Percentiles rank a stretch among this genome's conserved stretches.
Evolutionary conservation across 345 rosid genomes (phyloP).

Genomic region (Laguncularia racemosa): DNA sequence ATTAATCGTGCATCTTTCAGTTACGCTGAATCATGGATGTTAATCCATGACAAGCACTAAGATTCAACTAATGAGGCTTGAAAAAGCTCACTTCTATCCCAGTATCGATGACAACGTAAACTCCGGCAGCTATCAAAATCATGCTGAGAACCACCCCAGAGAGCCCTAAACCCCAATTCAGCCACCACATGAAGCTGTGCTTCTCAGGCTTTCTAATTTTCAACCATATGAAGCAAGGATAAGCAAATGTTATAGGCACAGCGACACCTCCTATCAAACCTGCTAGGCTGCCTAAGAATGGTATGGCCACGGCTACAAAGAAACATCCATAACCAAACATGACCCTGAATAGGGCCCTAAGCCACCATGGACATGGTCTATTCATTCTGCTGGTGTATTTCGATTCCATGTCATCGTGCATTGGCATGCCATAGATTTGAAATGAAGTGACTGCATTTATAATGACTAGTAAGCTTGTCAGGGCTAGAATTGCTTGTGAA

Average conservation of each 20-base stretch:
- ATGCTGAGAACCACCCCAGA: conserved; percentile 7
- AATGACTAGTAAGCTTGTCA: conserved; percentile 14
- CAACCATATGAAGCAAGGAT: conserved; percentile 19
- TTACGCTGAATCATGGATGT: background rate
- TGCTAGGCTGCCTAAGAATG: conserved; percentile 16
- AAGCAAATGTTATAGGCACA: conserved; percentile 15
- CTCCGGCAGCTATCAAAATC: conserved; percentile 10
- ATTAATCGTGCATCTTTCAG: background rate
- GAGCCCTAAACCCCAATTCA: conserved; percentile 15
- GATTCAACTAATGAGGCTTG: conserved; percentile 9
- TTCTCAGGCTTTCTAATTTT: conserved; percentile 15
- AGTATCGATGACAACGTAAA: conserved; percentile 13
- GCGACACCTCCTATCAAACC: conserved; percentile 18
- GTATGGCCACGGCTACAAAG: conserved; percentile 15
- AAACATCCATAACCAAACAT: conserved; percentile 18
- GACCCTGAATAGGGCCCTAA: conserved; percentile 8
- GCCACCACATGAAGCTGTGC: conserved; percentile 17
- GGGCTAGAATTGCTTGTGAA: conserved; percentile 11
- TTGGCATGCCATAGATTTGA: conserved; percentile 19
- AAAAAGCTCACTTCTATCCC: conserved; percentile 19
- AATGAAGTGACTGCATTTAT: conserved; percentile 16
- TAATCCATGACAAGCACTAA: background rate
- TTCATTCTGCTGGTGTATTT: conserved; percentile 15
- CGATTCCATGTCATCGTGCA: conserved; percentile 19
- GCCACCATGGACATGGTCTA: conserved; percentile 20